A percentile compares a stretch with the other conserved stretches of the same genome.
phyloP scores from a whole-genome alignment of 139 green algal species.

The Chlamydomonas sp. region DNA sequence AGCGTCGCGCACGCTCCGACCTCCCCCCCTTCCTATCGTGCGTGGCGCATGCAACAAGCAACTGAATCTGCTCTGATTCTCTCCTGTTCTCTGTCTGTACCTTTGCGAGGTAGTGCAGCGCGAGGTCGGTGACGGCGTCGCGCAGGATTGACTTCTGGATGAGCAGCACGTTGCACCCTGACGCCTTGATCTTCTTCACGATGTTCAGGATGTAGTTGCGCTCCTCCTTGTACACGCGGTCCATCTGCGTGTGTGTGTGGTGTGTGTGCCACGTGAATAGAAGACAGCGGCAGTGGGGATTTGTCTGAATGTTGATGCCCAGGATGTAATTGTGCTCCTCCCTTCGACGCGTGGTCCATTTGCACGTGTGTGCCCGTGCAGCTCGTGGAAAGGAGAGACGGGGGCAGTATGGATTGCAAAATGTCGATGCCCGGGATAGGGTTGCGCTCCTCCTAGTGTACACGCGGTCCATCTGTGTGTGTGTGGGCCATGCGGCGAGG shows the following conservation, averaged over 20 bases:
- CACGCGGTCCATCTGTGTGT: conserved; percentile 44
- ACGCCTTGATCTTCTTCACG: conserved; percentile 96
- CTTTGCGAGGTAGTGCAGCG: conserved; percentile 91
- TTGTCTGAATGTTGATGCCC: background rate
- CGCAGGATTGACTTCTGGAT: conserved; percentile 93
- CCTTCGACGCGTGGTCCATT: background rate
- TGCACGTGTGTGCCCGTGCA: background rate
- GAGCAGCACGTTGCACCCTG: conserved; percentile 95
- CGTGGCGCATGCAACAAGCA: no score
- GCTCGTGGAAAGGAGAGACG: no score
- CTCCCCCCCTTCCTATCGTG: no score
- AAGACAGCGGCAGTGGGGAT: background rate
- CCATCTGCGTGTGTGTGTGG: conserved; percentile 52
- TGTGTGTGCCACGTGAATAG: background rate
- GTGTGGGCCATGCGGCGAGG: no score
- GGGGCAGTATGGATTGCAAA: no score
- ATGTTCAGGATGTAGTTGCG: conserved; percentile 97
- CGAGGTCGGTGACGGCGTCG: conserved; percentile 80
- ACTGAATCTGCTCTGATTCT: no score
- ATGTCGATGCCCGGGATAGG: background rate
- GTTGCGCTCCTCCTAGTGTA: conserved; percentile 35
- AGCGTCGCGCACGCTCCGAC: no score
- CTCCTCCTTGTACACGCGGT: conserved; percentile 92
- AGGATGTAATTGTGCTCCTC: background rate
- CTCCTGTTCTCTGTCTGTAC: no score